Conservation (phyloP, 345 rosid genomes). For the Gossypium sturtianum region DNA sequence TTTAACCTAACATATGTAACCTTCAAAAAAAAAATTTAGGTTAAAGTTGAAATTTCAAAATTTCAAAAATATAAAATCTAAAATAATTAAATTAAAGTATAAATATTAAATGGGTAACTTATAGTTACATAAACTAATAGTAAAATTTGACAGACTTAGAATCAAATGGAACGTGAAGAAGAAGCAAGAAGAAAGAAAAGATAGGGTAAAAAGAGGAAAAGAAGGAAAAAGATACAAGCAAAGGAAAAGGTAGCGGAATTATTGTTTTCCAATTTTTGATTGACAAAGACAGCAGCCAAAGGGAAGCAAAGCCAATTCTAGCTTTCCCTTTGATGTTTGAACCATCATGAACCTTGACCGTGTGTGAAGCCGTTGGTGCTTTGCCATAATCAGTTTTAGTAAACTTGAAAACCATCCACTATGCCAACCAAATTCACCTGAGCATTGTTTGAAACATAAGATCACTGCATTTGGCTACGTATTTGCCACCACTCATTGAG, state of each 20-base stretch:
- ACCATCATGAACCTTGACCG: neutral
- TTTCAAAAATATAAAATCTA: accelerated
- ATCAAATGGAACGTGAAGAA: conserved; percentile 32
- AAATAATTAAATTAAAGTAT: no score
- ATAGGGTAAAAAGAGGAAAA: conserved; percentile 7
- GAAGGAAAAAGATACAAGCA: neutral
- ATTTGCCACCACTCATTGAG: neutral
- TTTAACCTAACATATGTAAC: no score
- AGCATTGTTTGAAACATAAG: neutral
- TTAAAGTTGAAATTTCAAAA: no score
- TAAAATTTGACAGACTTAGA: neutral
- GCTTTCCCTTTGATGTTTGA: neutral
- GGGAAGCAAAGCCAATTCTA: neutral
- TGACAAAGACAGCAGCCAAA: conserved; percentile 23
- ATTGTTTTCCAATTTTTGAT: conserved; percentile 10
- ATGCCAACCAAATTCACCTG: neutral
- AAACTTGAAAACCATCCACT: neutral
- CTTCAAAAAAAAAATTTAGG: no score
- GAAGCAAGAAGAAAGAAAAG: conserved; percentile 20
- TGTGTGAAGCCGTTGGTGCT: neutral
- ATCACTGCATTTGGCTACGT: no score
- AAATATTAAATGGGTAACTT: no score
- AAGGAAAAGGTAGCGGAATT: conserved; percentile 14
- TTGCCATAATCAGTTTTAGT: neutral
- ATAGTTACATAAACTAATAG: no score